Conservation (phyloP, 805 yeast species). For the Wickerhamiella galacta region DNA sequence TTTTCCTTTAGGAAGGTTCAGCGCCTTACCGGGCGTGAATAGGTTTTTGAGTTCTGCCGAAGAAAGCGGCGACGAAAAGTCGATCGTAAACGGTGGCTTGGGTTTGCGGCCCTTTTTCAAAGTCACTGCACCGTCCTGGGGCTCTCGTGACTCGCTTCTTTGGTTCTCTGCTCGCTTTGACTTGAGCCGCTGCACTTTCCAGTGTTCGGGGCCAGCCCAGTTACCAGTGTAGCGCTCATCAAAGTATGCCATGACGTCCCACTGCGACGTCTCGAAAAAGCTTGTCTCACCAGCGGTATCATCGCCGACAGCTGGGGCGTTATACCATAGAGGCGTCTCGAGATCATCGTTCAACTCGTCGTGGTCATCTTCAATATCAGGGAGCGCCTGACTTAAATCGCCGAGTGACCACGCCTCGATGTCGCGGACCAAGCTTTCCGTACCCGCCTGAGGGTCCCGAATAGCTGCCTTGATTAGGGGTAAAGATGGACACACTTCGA, state of each 20-base stretch:
- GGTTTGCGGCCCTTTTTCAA: not conserved
- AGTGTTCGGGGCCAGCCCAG: constrained; percentile 90
- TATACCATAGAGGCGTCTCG: not conserved
- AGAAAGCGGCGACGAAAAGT: constrained; percentile 27
- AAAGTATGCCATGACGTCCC: constrained; percentile 5
- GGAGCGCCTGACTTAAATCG: not conserved
- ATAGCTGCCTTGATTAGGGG: constrained; percentile 10
- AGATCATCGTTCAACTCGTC: constrained; percentile 16
- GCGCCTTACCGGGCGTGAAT: constrained; percentile 26
- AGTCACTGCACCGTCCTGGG: too few species aligned
- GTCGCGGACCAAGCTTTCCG: constrained; percentile 8
- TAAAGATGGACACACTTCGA: constrained; percentile 3
- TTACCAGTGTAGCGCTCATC: constrained; percentile 39
- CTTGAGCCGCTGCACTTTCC: constrained; percentile 60
- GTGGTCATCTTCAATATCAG: constrained; percentile 1
- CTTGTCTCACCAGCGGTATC: not conserved
- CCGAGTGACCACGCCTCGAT: constrained; percentile 12
- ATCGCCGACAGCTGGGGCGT: not conserved
- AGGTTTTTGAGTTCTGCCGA: constrained; percentile 24
- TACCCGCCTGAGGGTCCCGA: constrained; percentile 10
- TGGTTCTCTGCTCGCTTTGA: too few species aligned
- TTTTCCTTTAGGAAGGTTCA: constrained; percentile 29
- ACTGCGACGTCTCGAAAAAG: not conserved
- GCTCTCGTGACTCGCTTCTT: too few species aligned
- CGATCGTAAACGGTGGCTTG: constrained; percentile 26